Conservation (phyloP, 2,329 filamentous ascomycete genomes). For the Gnomoniopsis sp. region DNA sequence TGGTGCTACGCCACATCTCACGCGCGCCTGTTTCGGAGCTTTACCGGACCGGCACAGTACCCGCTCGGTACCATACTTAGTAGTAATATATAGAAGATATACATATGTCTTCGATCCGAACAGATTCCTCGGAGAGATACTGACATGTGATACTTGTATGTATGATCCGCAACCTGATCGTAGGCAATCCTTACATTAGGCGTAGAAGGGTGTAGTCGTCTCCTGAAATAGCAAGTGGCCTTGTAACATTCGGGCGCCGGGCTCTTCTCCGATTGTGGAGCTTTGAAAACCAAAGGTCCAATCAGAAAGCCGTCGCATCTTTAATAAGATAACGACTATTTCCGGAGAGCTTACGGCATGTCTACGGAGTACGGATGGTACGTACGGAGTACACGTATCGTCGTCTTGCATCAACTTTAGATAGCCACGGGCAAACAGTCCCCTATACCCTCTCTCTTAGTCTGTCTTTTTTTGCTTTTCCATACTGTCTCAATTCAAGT, state of each 20-base stretch:
- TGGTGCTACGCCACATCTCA: neutral
- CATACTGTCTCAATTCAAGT: neutral
- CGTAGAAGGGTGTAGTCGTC: neutral
- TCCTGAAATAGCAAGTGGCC: neutral
- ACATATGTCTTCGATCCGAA: too few species aligned
- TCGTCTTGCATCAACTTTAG: neutral
- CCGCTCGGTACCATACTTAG: too few species aligned
- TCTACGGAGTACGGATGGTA: too few species aligned
- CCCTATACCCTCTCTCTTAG: neutral
- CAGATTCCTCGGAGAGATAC: too few species aligned
- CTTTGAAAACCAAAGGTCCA: neutral
- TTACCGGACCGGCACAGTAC: neutral
- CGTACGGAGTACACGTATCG: neutral
- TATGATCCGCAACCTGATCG: neutral
- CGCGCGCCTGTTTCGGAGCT: neutral
- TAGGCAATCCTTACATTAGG: neutral
- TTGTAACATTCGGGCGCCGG: neutral
- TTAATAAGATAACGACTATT: neutral
- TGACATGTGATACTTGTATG: neutral
- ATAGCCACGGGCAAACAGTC: neutral
- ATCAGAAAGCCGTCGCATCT: neutral
- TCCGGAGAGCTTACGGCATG: slow-evolving; percentile 5
- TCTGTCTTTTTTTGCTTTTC: neutral
- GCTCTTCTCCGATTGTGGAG: neutral
- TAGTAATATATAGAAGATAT: too few species aligned